A percentile compares a stretch with the other conserved stretches of the same genome.
Evolutionary conservation across 768 basidiomycete genomes (phyloP).

Genomic region (Mycena maculata): DNA sequence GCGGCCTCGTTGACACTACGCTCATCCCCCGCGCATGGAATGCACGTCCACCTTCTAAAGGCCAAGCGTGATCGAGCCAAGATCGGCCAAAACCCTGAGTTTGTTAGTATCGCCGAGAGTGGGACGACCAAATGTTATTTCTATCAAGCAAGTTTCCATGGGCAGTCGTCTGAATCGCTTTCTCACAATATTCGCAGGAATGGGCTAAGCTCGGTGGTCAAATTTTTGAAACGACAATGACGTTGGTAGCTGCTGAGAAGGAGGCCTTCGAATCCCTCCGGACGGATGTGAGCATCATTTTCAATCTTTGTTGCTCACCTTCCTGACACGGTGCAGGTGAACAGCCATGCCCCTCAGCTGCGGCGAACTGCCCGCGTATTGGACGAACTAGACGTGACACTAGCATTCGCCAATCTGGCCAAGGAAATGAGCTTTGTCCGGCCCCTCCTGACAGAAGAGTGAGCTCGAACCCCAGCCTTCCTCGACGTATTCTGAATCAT

Average conservation of each 20-base stretch:
- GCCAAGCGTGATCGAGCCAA: conserved; percentile 69
- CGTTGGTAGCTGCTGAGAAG: conserved; percentile 71
- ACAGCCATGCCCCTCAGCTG: conserved; percentile 63
- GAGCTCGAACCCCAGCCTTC: conserved; percentile 37
- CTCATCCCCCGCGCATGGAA: conserved; percentile 73
- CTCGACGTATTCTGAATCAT: not conserved
- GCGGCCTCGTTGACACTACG: conserved; percentile 81
- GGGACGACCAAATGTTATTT: conserved; percentile 77
- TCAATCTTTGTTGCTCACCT: conserved; percentile 6
- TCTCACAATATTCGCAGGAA: conserved; percentile 53
- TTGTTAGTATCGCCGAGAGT: conserved; percentile 71
- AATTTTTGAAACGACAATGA: conserved; percentile 67
- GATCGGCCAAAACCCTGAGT: conserved; percentile 59
- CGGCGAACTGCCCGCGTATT: conserved; percentile 80
- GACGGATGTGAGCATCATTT: conserved; percentile 53
- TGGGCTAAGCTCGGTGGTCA: conserved; percentile 82
- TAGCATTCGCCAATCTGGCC: conserved; percentile 86
- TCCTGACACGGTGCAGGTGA: conserved; percentile 62
- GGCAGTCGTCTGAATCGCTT: too few species aligned
- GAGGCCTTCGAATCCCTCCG: conserved; percentile 79
- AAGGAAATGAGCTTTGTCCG: conserved; percentile 79
- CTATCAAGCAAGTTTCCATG: conserved; percentile 56
- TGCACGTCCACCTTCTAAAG: conserved; percentile 78
- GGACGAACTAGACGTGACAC: conserved; percentile 88
- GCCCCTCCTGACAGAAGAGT: conserved; percentile 80